Base-by-base conservation (phyloP, 23 red algal genomes). In the Gracilariopsis chorda region DNA sequence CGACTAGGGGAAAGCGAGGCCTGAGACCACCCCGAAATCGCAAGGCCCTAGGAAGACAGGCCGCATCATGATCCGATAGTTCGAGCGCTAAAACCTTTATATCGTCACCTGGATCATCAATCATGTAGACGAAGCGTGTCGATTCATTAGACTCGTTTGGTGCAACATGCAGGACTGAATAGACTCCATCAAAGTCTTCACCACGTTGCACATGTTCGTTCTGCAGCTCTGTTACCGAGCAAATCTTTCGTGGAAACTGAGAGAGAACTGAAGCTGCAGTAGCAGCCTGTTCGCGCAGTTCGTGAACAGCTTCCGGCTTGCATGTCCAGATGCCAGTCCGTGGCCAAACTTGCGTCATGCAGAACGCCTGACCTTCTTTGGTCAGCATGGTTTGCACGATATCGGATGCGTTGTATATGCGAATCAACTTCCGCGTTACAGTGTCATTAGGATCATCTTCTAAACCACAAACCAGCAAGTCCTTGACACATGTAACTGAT, bases 341-440 rank as follows among this genome's bases (percentile, higher is more conserved):
- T 59, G 74, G 88, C 74, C 61, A 72, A 9, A 91, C 55, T n/a
- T 80, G 39, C n/a, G 46, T 60, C 74, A 91, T 51, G 45, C 59
- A 46, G 24, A 91, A 47, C 7, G 39, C 5, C 10, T 53, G 48
- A 34, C 74, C 74, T 36, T 91, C 88, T 67, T 46, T 52, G 3
- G 24, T 51, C 46, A 91, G 43, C 14, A 40, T 27, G 16, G 7
- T 59, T 29, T 73, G 60, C 36, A 91, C 12, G 16, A 62, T 41
- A 33, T 91, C 88, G 4, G 88, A 34, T 5, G 72, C 47, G 21
- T 82, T 80, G 7, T 82, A 91, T 24, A 91, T 82, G 77, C 77
- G 75, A 68, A 91, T 74, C 53, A 91, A 48, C 23, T 91, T 91
- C 35, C 75, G 68, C 6, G 76, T 75, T 45, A 21, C 28, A 10